A percentile compares a stretch with the other conserved stretches of the same genome.
These are phyloP conservation scores for Leucogyrophana mollusca DNA, from an alignment of 768 basidiomycete genomes.

Conservation along the genomic window DNA sequence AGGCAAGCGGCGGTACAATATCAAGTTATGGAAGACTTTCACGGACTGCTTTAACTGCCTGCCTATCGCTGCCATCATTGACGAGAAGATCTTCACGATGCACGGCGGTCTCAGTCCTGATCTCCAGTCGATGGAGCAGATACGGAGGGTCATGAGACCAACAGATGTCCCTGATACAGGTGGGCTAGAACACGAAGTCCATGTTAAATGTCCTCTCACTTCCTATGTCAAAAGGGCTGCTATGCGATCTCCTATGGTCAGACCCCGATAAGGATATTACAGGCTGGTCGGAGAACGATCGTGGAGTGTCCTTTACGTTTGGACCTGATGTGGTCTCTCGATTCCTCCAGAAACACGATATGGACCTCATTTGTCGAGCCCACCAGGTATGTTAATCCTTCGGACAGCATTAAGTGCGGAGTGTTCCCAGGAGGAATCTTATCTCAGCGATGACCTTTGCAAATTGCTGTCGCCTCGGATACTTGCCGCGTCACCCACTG, in stretches of 20 bases:
- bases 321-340: conserved; percentile 97
- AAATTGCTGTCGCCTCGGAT: not conserved
- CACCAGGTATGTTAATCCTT: conserved; percentile 72
- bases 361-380: conserved; percentile 98
- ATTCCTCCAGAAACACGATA: conserved; percentile 99
- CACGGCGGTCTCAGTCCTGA: conserved; percentile 97
- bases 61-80: conserved; percentile 98
- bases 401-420: no score
- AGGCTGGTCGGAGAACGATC: conserved; percentile 99
- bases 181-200: conserved; percentile 36
- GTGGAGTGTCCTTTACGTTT: conserved; percentile 98
- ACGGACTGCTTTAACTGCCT: conserved; percentile 99
- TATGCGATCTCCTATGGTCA: conserved; percentile 97
- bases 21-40: conserved; percentile 99
- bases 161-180: conserved; percentile 99
- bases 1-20: conserved; percentile 99
- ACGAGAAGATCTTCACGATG: conserved; percentile 99
- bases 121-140: conserved; percentile 99
- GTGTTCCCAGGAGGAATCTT: not conserved
- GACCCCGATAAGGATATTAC: conserved; percentile 99
- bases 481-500: conserved; percentile 6
- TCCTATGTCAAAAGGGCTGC: conserved; percentile 54
- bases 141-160: conserved; percentile 97
- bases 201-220: not conserved
- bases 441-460: not conserved